A percentile compares a stretch with the other conserved stretches of the same genome.
phyloP scores from a whole-genome alignment of 2,329 filamentous ascomycete genomes.

The Tricladium varicosporioides region DNA sequence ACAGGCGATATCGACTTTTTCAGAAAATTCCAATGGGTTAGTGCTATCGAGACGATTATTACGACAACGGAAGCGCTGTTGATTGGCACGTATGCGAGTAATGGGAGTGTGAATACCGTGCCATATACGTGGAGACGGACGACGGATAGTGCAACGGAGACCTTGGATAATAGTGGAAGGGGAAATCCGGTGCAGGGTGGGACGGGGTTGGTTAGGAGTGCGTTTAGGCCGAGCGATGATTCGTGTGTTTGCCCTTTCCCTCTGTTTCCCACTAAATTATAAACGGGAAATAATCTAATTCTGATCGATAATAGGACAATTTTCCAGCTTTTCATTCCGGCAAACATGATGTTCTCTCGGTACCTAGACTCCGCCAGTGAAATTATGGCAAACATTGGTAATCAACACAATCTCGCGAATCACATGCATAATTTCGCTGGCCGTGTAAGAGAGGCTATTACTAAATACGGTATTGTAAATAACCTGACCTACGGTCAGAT shows the following conservation, averaged over 20 bases:
- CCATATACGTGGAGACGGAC: slow-evolving; percentile 76
- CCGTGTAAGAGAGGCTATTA: slow-evolving; percentile 65
- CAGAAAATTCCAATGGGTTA: slow-evolving; percentile 67
- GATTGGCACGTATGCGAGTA: slow-evolving; percentile 66
- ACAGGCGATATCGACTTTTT: slow-evolving; percentile 76
- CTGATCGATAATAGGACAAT: slow-evolving; percentile 45
- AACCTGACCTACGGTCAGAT: slow-evolving; percentile 64
- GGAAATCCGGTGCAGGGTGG: slow-evolving; percentile 74
- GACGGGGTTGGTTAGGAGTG: slow-evolving; percentile 80
- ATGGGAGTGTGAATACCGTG: slow-evolving; percentile 53
- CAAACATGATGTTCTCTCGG: slow-evolving; percentile 79
- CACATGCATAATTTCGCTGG: slow-evolving; percentile 58
- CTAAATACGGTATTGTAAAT: slow-evolving; percentile 66
- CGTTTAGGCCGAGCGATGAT: slow-evolving; percentile 90
- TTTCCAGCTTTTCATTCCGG: slow-evolving; percentile 83
- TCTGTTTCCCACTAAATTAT: neutral
- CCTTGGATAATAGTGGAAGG: slow-evolving; percentile 70
- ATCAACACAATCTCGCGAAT: slow-evolving; percentile 48
- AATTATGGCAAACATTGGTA: slow-evolving; percentile 52
- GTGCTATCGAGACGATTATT: slow-evolving; percentile 69
- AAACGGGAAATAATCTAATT: neutral
- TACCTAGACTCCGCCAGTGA: slow-evolving; percentile 54
- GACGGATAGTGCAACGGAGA: slow-evolving; percentile 76
- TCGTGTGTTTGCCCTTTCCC: slow-evolving; percentile 44
- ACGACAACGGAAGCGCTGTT: slow-evolving; percentile 68